phyloP scores from a whole-genome alignment of 257 asterid genomes.

The Solanum piurae region DNA sequence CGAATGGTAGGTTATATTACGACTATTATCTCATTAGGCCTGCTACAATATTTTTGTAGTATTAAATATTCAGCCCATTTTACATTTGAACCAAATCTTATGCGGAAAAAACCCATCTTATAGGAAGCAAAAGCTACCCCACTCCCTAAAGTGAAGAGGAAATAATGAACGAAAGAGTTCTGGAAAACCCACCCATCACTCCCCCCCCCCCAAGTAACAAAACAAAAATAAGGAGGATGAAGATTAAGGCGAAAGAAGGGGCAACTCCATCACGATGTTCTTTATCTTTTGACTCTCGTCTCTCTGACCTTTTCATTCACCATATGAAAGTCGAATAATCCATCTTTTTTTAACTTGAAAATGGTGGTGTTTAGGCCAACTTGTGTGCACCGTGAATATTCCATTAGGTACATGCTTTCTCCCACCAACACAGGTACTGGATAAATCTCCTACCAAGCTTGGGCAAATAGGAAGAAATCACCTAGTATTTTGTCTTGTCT shows the following conservation, averaged over 20 bases:
- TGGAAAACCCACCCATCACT: neutral
- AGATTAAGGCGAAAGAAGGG: neutral
- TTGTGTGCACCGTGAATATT: neutral
- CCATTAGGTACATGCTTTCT: neutral
- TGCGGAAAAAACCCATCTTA: neutral
- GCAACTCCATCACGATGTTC: neutral
- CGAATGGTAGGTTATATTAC: neutral
- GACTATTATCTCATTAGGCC: neutral
- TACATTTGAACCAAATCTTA: neutral
- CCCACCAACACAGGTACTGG: neutral
- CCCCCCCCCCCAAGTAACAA: neutral
- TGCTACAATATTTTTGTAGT: neutral
- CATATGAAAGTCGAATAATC: neutral
- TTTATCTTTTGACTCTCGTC: neutral
- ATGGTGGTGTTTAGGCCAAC: neutral
- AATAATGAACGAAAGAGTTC: neutral
- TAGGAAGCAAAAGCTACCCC: neutral
- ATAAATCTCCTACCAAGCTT: neutral
- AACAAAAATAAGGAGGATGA: neutral
- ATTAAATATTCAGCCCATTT: neutral
- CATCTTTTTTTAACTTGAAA: neutral
- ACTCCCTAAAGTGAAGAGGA: neutral
- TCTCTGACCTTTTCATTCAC: neutral
- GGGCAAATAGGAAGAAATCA: neutral
- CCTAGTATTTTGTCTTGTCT: neutral